phyloP scores from a whole-genome alignment of 345 rosid genomes.

The Ceriops tagal region DNA sequence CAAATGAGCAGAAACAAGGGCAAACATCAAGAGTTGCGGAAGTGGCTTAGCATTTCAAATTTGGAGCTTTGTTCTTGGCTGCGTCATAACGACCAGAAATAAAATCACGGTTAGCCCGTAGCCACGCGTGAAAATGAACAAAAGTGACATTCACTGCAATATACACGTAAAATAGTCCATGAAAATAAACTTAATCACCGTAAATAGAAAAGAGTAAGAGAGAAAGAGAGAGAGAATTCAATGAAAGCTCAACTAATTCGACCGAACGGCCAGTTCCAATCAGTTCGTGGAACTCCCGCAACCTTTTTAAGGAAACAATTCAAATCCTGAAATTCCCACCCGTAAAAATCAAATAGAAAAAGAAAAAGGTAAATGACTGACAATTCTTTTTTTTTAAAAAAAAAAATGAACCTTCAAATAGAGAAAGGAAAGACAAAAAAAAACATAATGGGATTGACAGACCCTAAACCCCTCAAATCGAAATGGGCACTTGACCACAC shows the following conservation, averaged over 20 bases:
- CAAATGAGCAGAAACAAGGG: too few species aligned
- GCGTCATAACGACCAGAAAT: too few species aligned
- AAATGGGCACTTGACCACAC: constrained; percentile 20
- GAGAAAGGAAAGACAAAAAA: background rate
- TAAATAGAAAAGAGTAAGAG: background rate
- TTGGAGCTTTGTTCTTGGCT: too few species aligned
- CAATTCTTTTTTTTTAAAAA: background rate
- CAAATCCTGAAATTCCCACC: background rate
- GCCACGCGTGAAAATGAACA: constrained; percentile 3
- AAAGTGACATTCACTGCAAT: constrained; percentile 53
- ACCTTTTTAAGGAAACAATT: background rate
- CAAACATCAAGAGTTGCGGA: too few species aligned
- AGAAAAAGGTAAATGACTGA: background rate
- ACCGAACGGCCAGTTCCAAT: background rate
- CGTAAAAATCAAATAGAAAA: background rate
- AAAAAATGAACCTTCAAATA: background rate
- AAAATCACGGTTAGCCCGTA: too few species aligned
- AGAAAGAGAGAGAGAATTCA: background rate
- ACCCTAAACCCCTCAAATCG: too few species aligned
- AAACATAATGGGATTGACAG: background rate
- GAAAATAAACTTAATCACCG: background rate
- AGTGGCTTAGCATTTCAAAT: too few species aligned
- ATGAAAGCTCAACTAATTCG: background rate
- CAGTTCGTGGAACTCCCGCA: background rate
- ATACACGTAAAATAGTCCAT: constrained; percentile 17